Conservation (phyloP, 768 basidiomycete genomes). For the Russula griseocarnosa region DNA sequence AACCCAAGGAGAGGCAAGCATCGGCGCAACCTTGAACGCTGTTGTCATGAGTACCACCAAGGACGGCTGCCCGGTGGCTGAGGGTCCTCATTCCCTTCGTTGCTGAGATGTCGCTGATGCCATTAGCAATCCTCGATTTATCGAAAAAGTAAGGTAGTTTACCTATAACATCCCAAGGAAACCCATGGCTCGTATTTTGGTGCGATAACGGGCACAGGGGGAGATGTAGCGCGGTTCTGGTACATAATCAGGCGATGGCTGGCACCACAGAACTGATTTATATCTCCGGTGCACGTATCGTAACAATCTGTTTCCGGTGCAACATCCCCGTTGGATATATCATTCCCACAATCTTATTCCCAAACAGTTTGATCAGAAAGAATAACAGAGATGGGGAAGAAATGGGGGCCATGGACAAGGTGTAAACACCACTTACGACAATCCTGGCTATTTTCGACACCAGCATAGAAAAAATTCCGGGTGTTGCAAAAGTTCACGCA, state of each 20-base stretch:
- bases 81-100: conserved; percentile 37
- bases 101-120: conserved; percentile 35
- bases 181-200: conserved; percentile 59
- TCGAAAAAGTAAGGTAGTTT: conserved; percentile 25
- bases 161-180: conserved; percentile 73
- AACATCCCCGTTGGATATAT: conserved; percentile 44
- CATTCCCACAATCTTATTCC: conserved; percentile 58
- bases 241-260: conserved; percentile 57
- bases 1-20: conserved; percentile 55
- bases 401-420: neutral
- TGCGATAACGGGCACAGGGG: conserved; percentile 50
- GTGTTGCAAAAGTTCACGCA: too few relatives aligned
- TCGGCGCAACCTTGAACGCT: conserved; percentile 56
- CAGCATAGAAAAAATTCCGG: too few relatives aligned
- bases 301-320: conserved; percentile 53
- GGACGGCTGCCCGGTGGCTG: conserved; percentile 31
- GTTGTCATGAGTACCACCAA: conserved; percentile 40
- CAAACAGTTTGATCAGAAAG: conserved; percentile 8
- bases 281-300: conserved; percentile 56
- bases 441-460: too few relatives aligned
- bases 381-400: neutral
- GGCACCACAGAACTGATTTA: conserved; percentile 57
- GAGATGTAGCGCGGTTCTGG: conserved; percentile 55
- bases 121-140: conserved; percentile 12
- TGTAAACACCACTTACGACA: too few relatives aligned